Percentiles rank a stretch among this genome's conserved stretches.
Conservation (phyloP, 768 basidiomycete genomes). For the Phanerodontia chrysosporium region DNA sequence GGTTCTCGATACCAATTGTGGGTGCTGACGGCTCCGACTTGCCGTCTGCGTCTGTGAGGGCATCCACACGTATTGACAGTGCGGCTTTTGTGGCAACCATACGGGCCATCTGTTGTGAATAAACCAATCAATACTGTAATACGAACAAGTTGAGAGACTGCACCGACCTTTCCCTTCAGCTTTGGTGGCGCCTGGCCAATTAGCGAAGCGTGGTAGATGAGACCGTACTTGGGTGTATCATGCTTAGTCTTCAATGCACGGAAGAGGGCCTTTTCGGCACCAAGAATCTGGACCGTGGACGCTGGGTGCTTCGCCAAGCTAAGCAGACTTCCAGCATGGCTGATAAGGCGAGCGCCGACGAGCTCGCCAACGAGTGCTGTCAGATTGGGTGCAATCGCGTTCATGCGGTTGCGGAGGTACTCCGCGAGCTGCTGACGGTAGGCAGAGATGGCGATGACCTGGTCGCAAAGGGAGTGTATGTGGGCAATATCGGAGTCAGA, state of each 20-base stretch:
- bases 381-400: constrained; percentile 94
- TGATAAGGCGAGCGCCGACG: constrained; percentile 71
- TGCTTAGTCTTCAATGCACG: constrained; percentile 78
- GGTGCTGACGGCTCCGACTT: constrained; percentile 82
- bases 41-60: constrained; percentile 86
- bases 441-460: constrained; percentile 93
- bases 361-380: constrained; percentile 80
- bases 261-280: constrained; percentile 76
- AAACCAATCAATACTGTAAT: constrained; percentile 21
- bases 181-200: constrained; percentile 97
- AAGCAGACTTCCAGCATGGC: constrained; percentile 68
- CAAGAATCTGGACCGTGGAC: constrained; percentile 74
- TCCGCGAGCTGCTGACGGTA: constrained; percentile 95
- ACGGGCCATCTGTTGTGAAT: constrained; percentile 72
- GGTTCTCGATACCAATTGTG: constrained; percentile 88
- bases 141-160: neutral
- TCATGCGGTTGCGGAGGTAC: constrained; percentile 97
- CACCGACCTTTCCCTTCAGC: constrained; percentile 85
- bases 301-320: constrained; percentile 73
- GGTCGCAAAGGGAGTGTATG: constrained; percentile 95
- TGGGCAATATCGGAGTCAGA: constrained; percentile 95
- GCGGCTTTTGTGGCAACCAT: constrained; percentile 99
- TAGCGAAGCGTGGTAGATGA: constrained; percentile 98
- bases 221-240: constrained; percentile 97
- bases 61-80: constrained; percentile 95